Conservation (phyloP, 306 rosid genomes). For the Cyclanthera cordifolia region DNA sequence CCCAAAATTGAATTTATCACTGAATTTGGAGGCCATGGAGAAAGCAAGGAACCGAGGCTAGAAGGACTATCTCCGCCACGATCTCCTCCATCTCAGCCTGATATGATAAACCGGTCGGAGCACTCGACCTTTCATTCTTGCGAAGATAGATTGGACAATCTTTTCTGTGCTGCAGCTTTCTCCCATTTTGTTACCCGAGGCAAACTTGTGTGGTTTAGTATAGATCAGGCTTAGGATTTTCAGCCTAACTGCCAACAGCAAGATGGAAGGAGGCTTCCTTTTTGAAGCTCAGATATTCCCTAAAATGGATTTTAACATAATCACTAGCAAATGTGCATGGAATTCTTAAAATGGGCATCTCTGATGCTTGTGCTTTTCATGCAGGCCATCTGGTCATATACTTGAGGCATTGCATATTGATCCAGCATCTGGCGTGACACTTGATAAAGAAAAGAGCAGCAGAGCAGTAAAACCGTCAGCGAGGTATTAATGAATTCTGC, state of each 20-base stretch:
- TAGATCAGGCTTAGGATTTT: constrained; percentile 69
- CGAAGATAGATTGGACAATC: constrained; percentile 92
- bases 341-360: constrained; percentile 28
- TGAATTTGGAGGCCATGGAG: constrained; percentile 80
- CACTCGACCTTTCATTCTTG: constrained; percentile 96
- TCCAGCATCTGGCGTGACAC: constrained; percentile 86
- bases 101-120: constrained; percentile 96
- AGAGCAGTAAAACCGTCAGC: constrained; percentile 54
- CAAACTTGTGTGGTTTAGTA: constrained; percentile 60
- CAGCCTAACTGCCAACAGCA: constrained; percentile 49
- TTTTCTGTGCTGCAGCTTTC: constrained; percentile 89
- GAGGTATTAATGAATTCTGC: constrained; percentile 34
- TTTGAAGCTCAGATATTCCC: constrained; percentile 35
- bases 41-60: constrained; percentile 45
- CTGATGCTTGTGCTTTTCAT: constrained; percentile 40
- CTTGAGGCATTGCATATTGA: constrained; percentile 98
- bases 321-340: constrained; percentile 26
- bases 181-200: constrained; percentile 66
- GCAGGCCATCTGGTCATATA: constrained; percentile 85
- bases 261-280: constrained; percentile 51
- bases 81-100: constrained; percentile 74
- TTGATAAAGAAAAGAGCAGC: constrained; percentile 61
- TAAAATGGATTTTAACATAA: constrained; percentile 28
- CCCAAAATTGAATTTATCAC: constrained; percentile 92
- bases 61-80: constrained; percentile 83